Evolutionary conservation across 2,329 filamentous ascomycete genomes (phyloP), one percentile per base, ranked within the genome.

Genomic region (Coniella lustricola): DNA sequence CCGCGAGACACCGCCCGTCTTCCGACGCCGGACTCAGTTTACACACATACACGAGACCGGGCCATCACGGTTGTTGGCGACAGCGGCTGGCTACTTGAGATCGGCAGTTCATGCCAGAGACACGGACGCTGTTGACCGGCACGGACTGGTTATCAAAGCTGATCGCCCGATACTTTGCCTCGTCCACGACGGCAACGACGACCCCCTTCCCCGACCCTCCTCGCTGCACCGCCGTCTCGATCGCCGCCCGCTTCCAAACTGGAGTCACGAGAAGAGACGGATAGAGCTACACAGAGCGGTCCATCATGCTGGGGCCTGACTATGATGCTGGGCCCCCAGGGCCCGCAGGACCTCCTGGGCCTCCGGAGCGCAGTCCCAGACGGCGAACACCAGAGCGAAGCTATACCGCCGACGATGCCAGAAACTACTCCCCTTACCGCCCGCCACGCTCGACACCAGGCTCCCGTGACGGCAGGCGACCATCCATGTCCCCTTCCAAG

Each of bases 261-360:
- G 46, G 47, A 46, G 42, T 14, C 22, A 33, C 37, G 44, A 34
- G 22, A 49, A 45, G 48, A 47, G 40, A 44, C 51, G 51, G 48
- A 46, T 48, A 45, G 38, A 25, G 29, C n/a, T 17, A 29, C 21
- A 16, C 38, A 31, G 22, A 18, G 51, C 51, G 53, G 49, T 52
- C 50, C 54, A 53, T 55, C 52, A 62, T 62, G 61, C 46, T 75
- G 68, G 71, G 70, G 56, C 70, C 72, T 56, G 71, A 72, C 55
- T 71, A 74, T 61, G 69, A 70, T 56, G 65, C 66, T 58, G 64
- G 64, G 56, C 60, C 64, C 57, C 64, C 66, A 57, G 64, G 64
- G 56, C 60, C 64, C 56, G 64, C 66, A 57, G 64, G 64, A 56
- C 60, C 64, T 56, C 63, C 65, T 52, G 60, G 57, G 60, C 25